Evolutionary conservation across 306 rosid genomes (phyloP).

Genomic region (Prunus davidiana): DNA sequence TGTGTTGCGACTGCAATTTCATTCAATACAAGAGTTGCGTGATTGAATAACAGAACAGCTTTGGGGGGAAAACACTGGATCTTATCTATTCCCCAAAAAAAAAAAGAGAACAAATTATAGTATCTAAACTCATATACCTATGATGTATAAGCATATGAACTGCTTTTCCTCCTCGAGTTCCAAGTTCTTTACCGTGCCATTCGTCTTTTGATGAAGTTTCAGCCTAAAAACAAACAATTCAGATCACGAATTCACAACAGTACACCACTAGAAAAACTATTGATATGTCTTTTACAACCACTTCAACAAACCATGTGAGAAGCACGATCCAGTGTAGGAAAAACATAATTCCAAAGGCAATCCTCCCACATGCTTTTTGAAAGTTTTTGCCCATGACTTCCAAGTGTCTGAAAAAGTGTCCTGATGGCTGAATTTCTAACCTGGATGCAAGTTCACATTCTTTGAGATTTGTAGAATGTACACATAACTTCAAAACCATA

Average conservation of each 20-base stretch:
- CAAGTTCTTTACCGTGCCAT: conserved; percentile 98
- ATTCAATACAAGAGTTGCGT: conserved; percentile 23
- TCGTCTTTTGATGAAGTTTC: conserved; percentile 97
- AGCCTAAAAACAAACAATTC: conserved; percentile 51
- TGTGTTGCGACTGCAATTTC: conserved; percentile 84
- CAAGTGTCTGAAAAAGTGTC: conserved; percentile 90
- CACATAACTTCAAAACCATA: background rate
- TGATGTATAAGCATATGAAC: conserved; percentile 99
- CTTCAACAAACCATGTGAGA: conserved; percentile 80
- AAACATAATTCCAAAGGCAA: conserved; percentile 95
- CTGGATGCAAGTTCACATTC: conserved; percentile 37
- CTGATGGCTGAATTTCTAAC: conserved; percentile 94
- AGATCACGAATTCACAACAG: conserved; percentile 6
- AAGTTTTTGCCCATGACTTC: conserved; percentile 92
- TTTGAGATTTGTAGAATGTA: background rate
- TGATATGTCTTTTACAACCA: conserved; percentile 21
- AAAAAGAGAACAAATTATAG: background rate
- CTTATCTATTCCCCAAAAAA: background rate
- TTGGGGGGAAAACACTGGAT: background rate
- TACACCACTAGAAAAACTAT: conserved; percentile 15
- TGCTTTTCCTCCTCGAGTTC: conserved; percentile 97
- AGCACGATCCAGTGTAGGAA: conserved; percentile 83
- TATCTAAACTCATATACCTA: conserved; percentile 50
- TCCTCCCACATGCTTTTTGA: conserved; percentile 89
- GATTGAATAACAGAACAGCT: conserved; percentile 6